Evolutionary conservation across 169 alveolate species (phyloP), one percentile per base, ranked within the genome.

Genomic region (Cryptosporidium baileyi): DNA sequence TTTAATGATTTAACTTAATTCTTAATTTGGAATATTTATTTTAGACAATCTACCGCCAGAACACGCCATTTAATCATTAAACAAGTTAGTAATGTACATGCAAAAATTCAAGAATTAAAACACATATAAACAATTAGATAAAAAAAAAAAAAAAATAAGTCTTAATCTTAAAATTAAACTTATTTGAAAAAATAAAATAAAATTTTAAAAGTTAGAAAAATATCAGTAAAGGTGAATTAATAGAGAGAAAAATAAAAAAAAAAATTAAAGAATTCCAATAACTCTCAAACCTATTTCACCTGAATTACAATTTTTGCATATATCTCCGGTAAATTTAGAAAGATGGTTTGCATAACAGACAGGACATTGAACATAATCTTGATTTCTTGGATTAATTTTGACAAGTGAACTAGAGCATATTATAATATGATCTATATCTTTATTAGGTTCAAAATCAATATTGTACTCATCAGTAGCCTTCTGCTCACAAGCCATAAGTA

Each of bases 401-500:
- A 54, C 54, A 4, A 74, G 85, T 0, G 85, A 74, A 3, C 74
- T 52, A 2, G 74, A 74, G 38, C 85, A 74, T 8, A 74, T 45
- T 60, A 74, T 40, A 13, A 60, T 63, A 28, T 63, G 63, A 36
- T 80, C 89, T 67, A 90, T n/a, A 61, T 82, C 89, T 17, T 74
- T 88, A 43, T 45, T 65, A 41, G 91, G 90, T n/a, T 90, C 93
- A 63, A 80, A 88, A 57, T 88, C 81, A 38, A 90, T 82, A 11
- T 57, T 57, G 49, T 81, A 63, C 1, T 90, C 91, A 49, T 90
- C 93, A 1, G 93, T 88, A 34, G 90, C 93, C 44, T 82, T 88
- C 81, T 90, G 91, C 45, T 90, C 93, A 81, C 93, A 90, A 17
- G 85, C 89, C 19, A 63, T 43, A 26, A 90, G 90, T 17, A 88